Percentiles rank a stretch among this genome's conserved stretches.
Conservation (phyloP, 208 protist species). For the Leishmania arabica region DNA sequence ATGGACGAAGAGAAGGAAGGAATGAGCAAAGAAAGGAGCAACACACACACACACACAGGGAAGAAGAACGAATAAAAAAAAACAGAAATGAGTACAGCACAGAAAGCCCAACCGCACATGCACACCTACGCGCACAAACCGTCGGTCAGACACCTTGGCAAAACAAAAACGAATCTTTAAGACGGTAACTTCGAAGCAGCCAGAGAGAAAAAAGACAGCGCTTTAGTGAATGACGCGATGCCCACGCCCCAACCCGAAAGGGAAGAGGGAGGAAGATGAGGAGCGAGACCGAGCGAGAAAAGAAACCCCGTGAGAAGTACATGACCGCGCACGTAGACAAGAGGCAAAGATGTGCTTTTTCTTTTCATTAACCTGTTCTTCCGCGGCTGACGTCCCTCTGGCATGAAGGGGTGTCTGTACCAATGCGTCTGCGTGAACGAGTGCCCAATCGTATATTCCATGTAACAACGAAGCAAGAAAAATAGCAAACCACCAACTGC, state of each 20-base stretch:
- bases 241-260: background rate
- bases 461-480: background rate
- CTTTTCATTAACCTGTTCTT: background rate
- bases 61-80: no score
- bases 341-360: background rate
- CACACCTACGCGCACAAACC: background rate
- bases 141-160: background rate
- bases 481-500: background rate
- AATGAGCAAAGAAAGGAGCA: background rate
- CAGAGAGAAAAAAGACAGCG: constrained; percentile 1
- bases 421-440: background rate
- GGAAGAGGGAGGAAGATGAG: background rate
- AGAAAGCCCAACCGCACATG: background rate
- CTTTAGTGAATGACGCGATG: background rate
- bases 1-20: no score
- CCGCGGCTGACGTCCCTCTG: background rate
- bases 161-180: background rate
- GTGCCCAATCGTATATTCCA: background rate
- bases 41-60: background rate
- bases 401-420: background rate
- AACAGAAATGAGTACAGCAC: background rate
- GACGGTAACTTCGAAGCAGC: background rate
- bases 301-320: background rate
- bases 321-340: background rate
- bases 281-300: background rate